Evolutionary conservation across 2,329 filamentous ascomycete genomes (phyloP), one percentile per base, ranked within the genome.

Genomic region (Fusarium temperatum): DNA sequence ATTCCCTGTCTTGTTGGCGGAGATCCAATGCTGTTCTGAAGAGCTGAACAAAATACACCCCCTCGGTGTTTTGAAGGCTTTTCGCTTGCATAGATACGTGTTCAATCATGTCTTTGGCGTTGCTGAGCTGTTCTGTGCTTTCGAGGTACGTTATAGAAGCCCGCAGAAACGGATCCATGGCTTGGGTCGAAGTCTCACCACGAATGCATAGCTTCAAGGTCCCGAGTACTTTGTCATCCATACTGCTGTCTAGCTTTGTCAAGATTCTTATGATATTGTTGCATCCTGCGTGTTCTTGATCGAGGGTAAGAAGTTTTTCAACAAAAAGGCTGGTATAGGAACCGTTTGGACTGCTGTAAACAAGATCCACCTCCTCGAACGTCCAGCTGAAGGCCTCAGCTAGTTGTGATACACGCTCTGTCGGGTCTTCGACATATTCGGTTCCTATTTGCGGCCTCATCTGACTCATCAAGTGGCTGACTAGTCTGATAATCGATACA

Each of bases 271-370:
- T 79, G 59, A 95, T 92, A 18, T 82, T 83, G 56, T 87, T 84
- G 4, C 88, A 89, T 6, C 84, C 84, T 4, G 78, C 71, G 0
- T 82, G 80, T 61, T 90, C 90, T 77, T 91, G 88, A 70, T 91
- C 87, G 55, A 92, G 85, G 26, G 85, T 84, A 35, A 95, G 84
- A 32, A 95, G 84, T 78, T 92, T 94, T 77, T 91, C 89, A 30
- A 92, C 79, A 59, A 93, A 89, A n/a, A 90, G 82, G 70, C 88
- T 89, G 35, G 61, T 45, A 15, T 45, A 30, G 26, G 73, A 63
- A 7, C 77, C 66, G 41, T 80, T 80, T 75, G 71, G 79, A 41
- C 86, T 82, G 41, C 80, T 80, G 64, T 85, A 82, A 5, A 91
- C 72, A 5, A 86, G 74, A 35, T 84, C 80, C 18, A 87, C 81